Conservation (phyloP, 306 rosid genomes). For the Carpinus fangiana region DNA sequence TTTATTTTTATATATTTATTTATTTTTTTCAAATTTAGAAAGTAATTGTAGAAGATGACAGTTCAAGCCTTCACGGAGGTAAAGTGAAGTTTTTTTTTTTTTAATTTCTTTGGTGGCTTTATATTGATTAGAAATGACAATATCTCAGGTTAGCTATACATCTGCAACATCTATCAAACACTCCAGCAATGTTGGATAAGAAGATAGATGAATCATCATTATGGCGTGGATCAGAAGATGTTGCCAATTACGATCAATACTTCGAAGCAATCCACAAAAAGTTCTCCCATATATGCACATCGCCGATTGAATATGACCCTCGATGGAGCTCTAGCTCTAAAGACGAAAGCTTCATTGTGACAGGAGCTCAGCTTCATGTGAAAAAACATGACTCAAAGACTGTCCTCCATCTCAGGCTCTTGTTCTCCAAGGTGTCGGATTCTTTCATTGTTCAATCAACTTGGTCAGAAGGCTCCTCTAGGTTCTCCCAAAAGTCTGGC, state of each 20-base stretch:
- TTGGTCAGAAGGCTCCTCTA: conserved; percentile 57
- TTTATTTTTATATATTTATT: too few relatives aligned
- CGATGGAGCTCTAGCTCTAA: conserved; percentile 37
- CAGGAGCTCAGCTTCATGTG: conserved; percentile 82
- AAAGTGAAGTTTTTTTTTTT: background rate
- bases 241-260: conserved; percentile 42
- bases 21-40: too few relatives aligned
- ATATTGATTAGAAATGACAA: background rate
- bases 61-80: too few relatives aligned
- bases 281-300: conserved; percentile 69
- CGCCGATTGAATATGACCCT: conserved; percentile 64
- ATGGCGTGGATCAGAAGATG: conserved; percentile 71
- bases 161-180: conserved; percentile 69
- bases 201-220: conserved; percentile 45
- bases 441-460: conserved; percentile 47
- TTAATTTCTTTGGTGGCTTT: background rate
- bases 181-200: conserved; percentile 50
- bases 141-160: conserved; percentile 74
- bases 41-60: too few relatives aligned
- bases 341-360: conserved; percentile 55
- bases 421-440: conserved; percentile 62
- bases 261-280: conserved; percentile 56
- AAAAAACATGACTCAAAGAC: conserved; percentile 54
- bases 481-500: conserved; percentile 56
- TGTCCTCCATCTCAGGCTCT: conserved; percentile 69